Evolutionary conservation across 768 basidiomycete genomes (phyloP).

Genomic region (Cystofilobasidium capitatum): DNA sequence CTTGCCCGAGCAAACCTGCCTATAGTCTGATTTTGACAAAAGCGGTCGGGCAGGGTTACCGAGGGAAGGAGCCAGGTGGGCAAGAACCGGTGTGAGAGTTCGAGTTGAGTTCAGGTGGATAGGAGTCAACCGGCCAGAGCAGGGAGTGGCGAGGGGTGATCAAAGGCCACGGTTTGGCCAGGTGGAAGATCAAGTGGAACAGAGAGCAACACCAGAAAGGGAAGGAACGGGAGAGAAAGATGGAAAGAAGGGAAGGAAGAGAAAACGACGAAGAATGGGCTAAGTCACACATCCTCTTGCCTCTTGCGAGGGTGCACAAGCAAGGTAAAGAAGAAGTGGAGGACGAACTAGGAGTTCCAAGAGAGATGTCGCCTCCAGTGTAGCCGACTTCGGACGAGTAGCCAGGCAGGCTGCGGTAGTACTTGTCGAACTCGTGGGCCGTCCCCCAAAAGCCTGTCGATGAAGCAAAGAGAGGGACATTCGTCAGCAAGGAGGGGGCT

Average conservation of each 20-base stretch:
- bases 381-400: constrained; percentile 17
- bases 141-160: neutral
- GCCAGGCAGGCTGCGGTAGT: neutral
- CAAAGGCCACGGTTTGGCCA: neutral
- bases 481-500: constrained; percentile 6
- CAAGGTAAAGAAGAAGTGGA: neutral
- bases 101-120: neutral
- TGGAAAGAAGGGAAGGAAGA: neutral
- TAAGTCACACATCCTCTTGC: constrained; percentile 6
- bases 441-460: neutral
- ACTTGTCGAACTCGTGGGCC: constrained; percentile 12
- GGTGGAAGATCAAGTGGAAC: neutral
- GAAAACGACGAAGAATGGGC: constrained; percentile 2
- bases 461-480: neutral
- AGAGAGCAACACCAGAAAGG: neutral
- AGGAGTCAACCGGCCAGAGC: neutral
- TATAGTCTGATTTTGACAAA: constrained; percentile 7
- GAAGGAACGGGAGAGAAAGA: neutral
- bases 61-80: no score
- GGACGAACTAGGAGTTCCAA: constrained; percentile 8
- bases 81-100: no score
- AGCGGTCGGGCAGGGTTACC: no score
- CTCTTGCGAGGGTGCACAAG: neutral
- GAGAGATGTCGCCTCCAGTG: constrained; percentile 10
- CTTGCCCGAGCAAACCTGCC: constrained; percentile 43